A percentile compares a stretch with the other conserved stretches of the same genome.
Evolutionary conservation across 1,284 basidiomycete species (phyloP).

Genomic region (Ganoderma sinense): DNA sequence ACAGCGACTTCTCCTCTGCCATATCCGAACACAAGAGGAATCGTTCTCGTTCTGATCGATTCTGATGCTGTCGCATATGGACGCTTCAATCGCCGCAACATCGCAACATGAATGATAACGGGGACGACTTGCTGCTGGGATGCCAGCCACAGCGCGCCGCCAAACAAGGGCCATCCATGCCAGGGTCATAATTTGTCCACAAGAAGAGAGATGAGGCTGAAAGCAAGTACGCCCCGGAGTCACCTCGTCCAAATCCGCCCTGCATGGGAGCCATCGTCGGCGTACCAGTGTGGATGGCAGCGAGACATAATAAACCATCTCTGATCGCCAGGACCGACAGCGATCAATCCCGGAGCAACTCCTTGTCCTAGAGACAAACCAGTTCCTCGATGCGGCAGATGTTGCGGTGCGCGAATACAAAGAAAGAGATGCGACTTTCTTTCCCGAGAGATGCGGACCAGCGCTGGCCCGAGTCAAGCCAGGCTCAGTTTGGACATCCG

Average conservation of each 20-base stretch:
- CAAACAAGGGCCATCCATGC: not conserved
- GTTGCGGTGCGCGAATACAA: not conserved
- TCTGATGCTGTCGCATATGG: not conserved
- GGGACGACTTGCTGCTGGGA: not conserved
- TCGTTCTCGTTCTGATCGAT: constrained; percentile 3
- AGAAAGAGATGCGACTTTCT: not conserved
- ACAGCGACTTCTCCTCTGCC: not conserved
- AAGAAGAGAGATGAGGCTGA: not conserved
- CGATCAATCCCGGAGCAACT: not conserved
- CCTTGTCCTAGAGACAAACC: not conserved
- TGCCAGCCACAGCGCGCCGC: not conserved
- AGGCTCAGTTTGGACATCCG: constrained; percentile 2
- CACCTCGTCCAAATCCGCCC: not conserved
- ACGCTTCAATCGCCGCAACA: not conserved
- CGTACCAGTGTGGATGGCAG: not conserved
- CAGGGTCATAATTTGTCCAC: not conserved
- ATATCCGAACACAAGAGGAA: not conserved
- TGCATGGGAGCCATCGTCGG: not conserved
- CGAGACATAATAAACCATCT: not conserved
- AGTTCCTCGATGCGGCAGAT: not conserved
- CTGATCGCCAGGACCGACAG: not conserved
- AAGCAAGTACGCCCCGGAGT: not conserved
- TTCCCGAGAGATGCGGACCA: not conserved
- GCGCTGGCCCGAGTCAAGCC: not conserved
- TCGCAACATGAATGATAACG: not conserved